These are phyloP conservation scores for Dipteronia sinensis DNA, from an alignment of 345 rosid species.

Conservation along the genomic window DNA sequence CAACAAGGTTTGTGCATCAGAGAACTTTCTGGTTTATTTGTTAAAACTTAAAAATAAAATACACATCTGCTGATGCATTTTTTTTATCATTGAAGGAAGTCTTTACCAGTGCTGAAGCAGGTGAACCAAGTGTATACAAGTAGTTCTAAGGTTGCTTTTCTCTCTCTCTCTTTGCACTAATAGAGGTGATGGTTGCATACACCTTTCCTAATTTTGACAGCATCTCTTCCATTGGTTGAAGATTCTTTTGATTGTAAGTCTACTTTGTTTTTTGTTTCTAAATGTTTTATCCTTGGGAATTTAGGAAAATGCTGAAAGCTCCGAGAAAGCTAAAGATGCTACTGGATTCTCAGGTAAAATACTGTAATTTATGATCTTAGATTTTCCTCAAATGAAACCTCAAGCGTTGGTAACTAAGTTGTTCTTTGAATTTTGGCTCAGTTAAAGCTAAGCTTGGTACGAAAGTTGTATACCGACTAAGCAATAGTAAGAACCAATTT, in stretches of 20 bases:
- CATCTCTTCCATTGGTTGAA: background rate
- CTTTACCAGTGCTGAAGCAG: conserved; percentile 40
- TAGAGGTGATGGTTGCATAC: background rate
- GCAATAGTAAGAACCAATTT: conserved; percentile 38
- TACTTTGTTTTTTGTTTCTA: background rate
- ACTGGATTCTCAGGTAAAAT: conserved; percentile 30
- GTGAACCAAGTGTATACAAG: conserved; percentile 31
- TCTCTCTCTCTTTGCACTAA: background rate
- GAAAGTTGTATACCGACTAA: conserved; percentile 36
- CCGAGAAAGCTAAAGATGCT: conserved; percentile 28
- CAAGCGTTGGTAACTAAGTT: background rate
- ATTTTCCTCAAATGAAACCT: background rate
- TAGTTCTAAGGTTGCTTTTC: conserved; percentile 27
- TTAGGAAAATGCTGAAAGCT: conserved; percentile 38
- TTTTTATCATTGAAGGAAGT: conserved; percentile 53
- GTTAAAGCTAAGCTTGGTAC: conserved; percentile 45
- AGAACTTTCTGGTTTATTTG: background rate
- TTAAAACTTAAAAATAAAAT: background rate
- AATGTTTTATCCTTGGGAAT: background rate
- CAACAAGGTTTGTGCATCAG: conserved; percentile 39
- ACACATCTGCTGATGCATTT: conserved; percentile 11
- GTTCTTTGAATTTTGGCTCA: conserved; percentile 32
- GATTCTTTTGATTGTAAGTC: background rate
- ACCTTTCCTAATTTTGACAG: background rate
- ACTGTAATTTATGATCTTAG: background rate